Evolutionary conservation across 225 moss, liverwort and hornwort genomes (phyloP).

Genomic region (Bryum argenteum): DNA sequence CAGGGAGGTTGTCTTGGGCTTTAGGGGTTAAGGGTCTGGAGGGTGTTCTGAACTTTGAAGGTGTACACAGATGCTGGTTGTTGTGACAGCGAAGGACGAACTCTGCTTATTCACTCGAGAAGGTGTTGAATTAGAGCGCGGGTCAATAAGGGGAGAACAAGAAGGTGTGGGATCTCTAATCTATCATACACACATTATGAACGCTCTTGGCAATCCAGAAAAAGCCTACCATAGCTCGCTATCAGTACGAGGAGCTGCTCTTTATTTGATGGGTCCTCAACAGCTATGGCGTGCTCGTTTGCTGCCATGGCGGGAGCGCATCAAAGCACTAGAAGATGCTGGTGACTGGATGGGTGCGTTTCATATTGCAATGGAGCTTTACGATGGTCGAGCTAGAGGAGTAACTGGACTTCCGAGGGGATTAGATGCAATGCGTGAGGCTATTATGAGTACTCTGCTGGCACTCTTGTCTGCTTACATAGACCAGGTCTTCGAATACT

Average conservation of each 20-base stretch:
- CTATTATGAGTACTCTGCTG: slow-evolving; percentile 91
- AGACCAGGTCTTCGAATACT: slow-evolving; percentile 94
- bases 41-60: slow-evolving; percentile 27
- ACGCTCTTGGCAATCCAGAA: slow-evolving; percentile 88
- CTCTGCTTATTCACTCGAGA: slow-evolving; percentile 94
- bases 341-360: slow-evolving; percentile 99
- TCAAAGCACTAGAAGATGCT: slow-evolving; percentile 96
- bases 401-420: slow-evolving; percentile 98
- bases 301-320: slow-evolving; percentile 94
- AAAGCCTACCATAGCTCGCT: slow-evolving; percentile 91
- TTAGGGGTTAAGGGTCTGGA: slow-evolving; percentile 27
- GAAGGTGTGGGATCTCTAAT: slow-evolving; percentile 76
- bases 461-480: slow-evolving; percentile 91
- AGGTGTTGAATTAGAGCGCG: slow-evolving; percentile 89
- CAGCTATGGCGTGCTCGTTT: slow-evolving; percentile 97
- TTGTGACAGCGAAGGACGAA: slow-evolving; percentile 84
- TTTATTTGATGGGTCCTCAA: slow-evolving; percentile 81
- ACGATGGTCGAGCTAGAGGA: slow-evolving; percentile 93
- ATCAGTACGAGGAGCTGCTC: slow-evolving; percentile 94
- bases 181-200: slow-evolving; percentile 88
- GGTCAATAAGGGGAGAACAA: slow-evolving; percentile 67
- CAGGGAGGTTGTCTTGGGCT: too few relatives aligned
- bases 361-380: slow-evolving; percentile 98
- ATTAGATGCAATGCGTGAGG: slow-evolving; percentile 92
- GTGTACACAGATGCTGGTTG: slow-evolving; percentile 86